Conservation (phyloP, 352 stramenopile species). For the Aphanomyces stellatus region DNA sequence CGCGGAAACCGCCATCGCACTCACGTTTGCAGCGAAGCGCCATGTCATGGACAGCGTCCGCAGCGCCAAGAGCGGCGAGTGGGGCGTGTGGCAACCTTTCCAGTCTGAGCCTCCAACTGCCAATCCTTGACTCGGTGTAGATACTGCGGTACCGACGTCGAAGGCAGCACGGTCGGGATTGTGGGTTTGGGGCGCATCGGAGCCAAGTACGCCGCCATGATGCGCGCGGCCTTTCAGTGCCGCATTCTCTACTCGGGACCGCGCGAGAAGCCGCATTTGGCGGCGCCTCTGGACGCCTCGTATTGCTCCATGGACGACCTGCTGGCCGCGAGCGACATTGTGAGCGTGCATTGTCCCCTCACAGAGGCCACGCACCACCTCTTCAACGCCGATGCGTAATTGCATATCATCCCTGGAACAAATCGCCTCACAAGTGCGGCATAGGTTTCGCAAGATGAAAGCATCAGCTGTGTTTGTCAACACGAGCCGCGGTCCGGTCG, state of each 20-base stretch:
- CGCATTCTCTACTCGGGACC: slow-evolving; percentile 74
- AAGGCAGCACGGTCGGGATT: slow-evolving; percentile 65
- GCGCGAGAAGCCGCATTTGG: slow-evolving; percentile 44
- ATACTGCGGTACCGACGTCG: slow-evolving; percentile 70
- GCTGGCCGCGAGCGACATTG: slow-evolving; percentile 73
- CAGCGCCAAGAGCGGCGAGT: slow-evolving; percentile 61
- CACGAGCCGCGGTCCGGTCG: slow-evolving; percentile 84
- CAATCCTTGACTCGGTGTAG: slow-evolving; percentile 3
- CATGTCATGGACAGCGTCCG: slow-evolving; percentile 55
- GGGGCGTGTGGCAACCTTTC: slow-evolving; percentile 76
- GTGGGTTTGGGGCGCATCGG: slow-evolving; percentile 81
- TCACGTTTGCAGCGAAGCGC: slow-evolving; percentile 60
- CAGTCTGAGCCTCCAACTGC: slow-evolving; percentile 12
- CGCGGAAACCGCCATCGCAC: slow-evolving; percentile 58
- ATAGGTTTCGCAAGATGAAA: slow-evolving; percentile 69
- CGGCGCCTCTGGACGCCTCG: slow-evolving; percentile 29
- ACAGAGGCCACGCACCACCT: slow-evolving; percentile 58
- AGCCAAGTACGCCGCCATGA: slow-evolving; percentile 65
- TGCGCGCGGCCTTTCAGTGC: slow-evolving; percentile 74
- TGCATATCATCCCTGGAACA: no score
- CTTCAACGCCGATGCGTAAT: slow-evolving; percentile 52
- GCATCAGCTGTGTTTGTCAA: slow-evolving; percentile 83
- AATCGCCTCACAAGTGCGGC: no score
- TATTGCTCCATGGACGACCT: slow-evolving; percentile 74
- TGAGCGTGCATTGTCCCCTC: slow-evolving; percentile 82